Base-by-base conservation (phyloP, 768 basidiomycete genomes). In the Pisolithus microcarpus region DNA sequence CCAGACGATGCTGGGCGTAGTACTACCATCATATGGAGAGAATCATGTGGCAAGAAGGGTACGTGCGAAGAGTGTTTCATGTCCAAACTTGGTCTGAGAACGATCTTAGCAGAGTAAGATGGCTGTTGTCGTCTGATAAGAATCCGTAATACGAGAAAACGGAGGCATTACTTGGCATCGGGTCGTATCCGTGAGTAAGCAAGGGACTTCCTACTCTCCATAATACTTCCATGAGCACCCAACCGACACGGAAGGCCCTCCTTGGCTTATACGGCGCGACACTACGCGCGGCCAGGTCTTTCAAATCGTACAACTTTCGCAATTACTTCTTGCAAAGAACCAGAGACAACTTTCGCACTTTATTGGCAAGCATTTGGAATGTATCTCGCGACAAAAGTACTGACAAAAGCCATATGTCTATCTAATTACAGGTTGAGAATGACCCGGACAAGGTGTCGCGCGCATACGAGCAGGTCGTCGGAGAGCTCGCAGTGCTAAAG, bases 291-390 rank as follows among this genome's bases (percentile, higher is more conserved):
- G 84, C 92, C 26, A 79, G 78, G 56, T 79, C 84, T 15, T 98
- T 96, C 73, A 83, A 84, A 62, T 92, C 91, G 13, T 98, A 97
- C 74, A 98, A 98, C 72, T 98, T 95, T 68, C 79, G 91, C 31
- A 75, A 84, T 51, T 96, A 95, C 67, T 96, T 94, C 66, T 55
- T 87, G 21, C 71, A 72, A 15, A 74, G 82, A 34, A 87, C 93
- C 5, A 79, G 79, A 64, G 77, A 79, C 30, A 79, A 76, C 5
- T 96, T 95, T 73, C 73, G 80, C 11, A 63, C 71, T 19, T 79
- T 91, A 19, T 83, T 88, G 75, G 87, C 82, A 43, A 36, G 73
- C 61, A 31, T 24, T 24, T 10, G 47, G 34, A 44, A 9, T n/a
- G 52, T 52, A 45, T 42, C 31, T 43, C 56, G 31, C 21, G 1